Conservation (phyloP, 305 asterid species). For the Vinca major region DNA sequence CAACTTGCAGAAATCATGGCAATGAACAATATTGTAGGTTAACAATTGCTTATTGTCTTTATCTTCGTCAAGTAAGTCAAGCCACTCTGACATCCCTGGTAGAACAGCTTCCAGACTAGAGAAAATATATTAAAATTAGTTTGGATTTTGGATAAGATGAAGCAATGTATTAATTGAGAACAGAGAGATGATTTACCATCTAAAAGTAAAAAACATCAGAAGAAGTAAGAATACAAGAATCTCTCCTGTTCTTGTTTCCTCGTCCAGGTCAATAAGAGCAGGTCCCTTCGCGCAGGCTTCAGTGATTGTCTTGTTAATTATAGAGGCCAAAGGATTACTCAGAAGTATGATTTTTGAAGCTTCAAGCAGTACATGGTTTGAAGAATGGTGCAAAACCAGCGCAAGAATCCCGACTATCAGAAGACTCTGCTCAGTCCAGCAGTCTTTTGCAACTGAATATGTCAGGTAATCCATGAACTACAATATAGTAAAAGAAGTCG, state of each 20-base stretch:
- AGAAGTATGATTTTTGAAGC: constrained; percentile 64
- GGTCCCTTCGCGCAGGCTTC: constrained; percentile 74
- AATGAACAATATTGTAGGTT: constrained; percentile 47
- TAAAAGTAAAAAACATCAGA: constrained; percentile 58
- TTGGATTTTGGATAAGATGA: constrained; percentile 9
- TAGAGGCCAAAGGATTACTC: constrained; percentile 47
- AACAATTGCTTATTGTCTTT: constrained; percentile 25
- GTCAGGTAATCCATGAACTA: constrained; percentile 55
- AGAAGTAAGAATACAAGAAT: constrained; percentile 51
- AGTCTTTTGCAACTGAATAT: constrained; percentile 37
- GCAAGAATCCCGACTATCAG: constrained; percentile 44
- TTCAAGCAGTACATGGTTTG: constrained; percentile 47
- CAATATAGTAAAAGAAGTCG: constrained; percentile 17
- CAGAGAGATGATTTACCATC: constrained; percentile 39
- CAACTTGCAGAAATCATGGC: constrained; percentile 73
- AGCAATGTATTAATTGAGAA: neutral
- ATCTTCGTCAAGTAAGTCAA: constrained; percentile 34
- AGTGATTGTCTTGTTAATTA: constrained; percentile 33
- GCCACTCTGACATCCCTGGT: constrained; percentile 49
- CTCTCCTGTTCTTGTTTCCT: constrained; percentile 54
- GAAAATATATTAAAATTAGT: constrained; percentile 23
- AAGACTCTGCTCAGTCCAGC: constrained; percentile 57
- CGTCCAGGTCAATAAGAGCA: constrained; percentile 59
- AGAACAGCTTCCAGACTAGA: constrained; percentile 46
- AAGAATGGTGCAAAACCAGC: constrained; percentile 72